Evolutionary conservation across 2,329 filamentous ascomycete genomes (phyloP).

Genomic region (Fusarium avenaceum): DNA sequence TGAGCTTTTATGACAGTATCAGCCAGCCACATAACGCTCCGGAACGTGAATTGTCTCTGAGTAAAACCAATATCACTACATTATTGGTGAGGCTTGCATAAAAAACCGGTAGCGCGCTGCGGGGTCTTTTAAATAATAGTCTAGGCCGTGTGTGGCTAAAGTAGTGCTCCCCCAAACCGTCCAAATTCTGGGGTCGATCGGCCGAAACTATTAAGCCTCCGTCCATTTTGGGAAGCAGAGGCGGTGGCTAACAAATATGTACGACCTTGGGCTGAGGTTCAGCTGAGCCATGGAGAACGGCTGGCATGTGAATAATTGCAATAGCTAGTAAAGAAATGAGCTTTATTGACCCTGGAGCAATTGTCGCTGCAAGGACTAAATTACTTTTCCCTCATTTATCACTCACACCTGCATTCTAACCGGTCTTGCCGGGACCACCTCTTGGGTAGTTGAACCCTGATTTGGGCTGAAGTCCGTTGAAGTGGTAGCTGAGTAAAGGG

Average conservation of each 20-base stretch:
- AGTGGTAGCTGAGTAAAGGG: conserved; percentile 19
- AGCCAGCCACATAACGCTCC: conserved; percentile 27
- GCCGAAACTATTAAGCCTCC: conserved; percentile 22
- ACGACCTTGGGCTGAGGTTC: conserved; percentile 1
- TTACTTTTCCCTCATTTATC: conserved; percentile 16
- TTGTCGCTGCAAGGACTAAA: conserved; percentile 3
- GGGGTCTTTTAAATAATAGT: not conserved
- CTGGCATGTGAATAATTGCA: conserved; percentile 4
- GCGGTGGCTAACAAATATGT: conserved; percentile 5
- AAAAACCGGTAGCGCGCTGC: conserved; percentile 3
- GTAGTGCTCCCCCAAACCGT: conserved; percentile 1
- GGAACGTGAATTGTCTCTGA: conserved; percentile 15
- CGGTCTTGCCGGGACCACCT: not conserved
- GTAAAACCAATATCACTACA: not conserved
- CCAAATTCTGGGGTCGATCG: conserved; percentile 29
- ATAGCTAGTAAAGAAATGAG: not conserved
- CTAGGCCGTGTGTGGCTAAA: conserved; percentile 12
- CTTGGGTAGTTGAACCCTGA: not conserved
- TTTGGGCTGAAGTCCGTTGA: conserved; percentile 4
- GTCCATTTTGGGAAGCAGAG: conserved; percentile 1
- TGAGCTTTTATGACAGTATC: not conserved
- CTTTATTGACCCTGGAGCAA: too few species aligned
- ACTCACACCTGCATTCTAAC: not conserved
- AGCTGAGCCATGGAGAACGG: conserved; percentile 20
- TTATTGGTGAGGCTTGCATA: conserved; percentile 21